phyloP scores from a whole-genome alignment of 2,329 filamentous ascomycete genomes.

The Verticillium longisporum region DNA sequence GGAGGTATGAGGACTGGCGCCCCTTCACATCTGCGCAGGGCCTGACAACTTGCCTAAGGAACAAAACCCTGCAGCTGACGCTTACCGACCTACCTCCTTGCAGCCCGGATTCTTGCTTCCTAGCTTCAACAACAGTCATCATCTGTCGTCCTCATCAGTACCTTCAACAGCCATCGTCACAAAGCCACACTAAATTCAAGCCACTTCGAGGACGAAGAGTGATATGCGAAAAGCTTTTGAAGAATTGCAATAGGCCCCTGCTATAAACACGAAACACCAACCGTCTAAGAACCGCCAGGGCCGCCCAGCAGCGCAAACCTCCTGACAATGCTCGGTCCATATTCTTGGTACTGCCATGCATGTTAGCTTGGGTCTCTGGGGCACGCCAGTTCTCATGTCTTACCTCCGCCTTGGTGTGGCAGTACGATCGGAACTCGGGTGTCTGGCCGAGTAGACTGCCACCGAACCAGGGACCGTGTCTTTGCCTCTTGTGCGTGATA shows the following conservation, averaged over 20 bases:
- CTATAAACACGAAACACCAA: constrained; percentile 1
- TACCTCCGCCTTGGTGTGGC: constrained; percentile 82
- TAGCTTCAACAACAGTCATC: neutral
- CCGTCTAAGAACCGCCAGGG: constrained; percentile 67
- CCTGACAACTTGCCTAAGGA: too few species aligned
- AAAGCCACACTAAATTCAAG: neutral
- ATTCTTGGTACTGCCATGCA: constrained; percentile 72
- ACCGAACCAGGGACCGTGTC: constrained; percentile 97
- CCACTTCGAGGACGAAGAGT: neutral
- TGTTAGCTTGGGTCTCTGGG: neutral
- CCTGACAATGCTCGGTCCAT: constrained; percentile 90
- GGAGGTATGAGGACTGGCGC: too few species aligned
- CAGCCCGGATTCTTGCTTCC: neutral
- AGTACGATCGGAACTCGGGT: constrained; percentile 97
- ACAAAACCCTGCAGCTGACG: too few species aligned
- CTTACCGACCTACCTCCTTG: too few species aligned
- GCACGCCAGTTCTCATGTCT: constrained; percentile 14
- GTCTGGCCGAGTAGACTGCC: constrained; percentile 94
- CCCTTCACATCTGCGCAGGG: too few species aligned
- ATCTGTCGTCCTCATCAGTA: neutral
- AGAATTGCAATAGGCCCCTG: neutral
- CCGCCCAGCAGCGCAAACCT: constrained; percentile 91
- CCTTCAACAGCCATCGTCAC: neutral
- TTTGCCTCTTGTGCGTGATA: constrained; percentile 93
- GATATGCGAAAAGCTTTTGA: neutral